Percentiles rank a stretch among this genome's conserved stretches.
Conservation (phyloP, 2,329 filamentous ascomycete species). For the Xylariaceae sp. region DNA sequence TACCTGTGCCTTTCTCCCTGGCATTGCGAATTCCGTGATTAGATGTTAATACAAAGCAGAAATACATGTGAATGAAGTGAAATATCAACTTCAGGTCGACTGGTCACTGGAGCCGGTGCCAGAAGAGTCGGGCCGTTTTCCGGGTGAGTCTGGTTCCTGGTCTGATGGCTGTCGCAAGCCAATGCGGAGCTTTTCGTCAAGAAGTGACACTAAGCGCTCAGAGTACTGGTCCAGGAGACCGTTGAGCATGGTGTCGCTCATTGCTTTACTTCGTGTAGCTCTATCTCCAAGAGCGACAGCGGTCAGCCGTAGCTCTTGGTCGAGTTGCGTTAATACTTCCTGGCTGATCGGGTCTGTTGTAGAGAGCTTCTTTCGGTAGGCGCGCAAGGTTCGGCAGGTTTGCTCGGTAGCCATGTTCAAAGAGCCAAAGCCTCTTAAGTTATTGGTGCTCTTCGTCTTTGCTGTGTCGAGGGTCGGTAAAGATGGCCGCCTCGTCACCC, state of each 20-base stretch:
- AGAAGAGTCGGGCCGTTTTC: slow-evolving; percentile 7
- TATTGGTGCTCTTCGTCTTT: slow-evolving; percentile 48
- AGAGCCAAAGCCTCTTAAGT: slow-evolving; percentile 47
- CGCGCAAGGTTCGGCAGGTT: slow-evolving; percentile 56
- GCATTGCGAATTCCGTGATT: too few relatives aligned
- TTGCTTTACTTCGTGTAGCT: slow-evolving; percentile 47
- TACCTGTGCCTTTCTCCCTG: too few relatives aligned
- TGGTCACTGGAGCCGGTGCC: slow-evolving; percentile 15
- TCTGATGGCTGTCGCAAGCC: slow-evolving; percentile 6
- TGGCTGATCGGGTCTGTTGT: slow-evolving; percentile 53
- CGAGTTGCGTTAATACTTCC: slow-evolving; percentile 57
- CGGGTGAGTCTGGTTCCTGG: slow-evolving; percentile 9
- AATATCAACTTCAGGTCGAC: slow-evolving; percentile 1
- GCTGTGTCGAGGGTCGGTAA: slow-evolving; percentile 44
- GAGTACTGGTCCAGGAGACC: slow-evolving; percentile 72
- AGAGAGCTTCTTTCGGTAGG: slow-evolving; percentile 59
- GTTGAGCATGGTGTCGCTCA: slow-evolving; percentile 55
- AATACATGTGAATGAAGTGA: not conserved
- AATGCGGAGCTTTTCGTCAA: slow-evolving; percentile 66
- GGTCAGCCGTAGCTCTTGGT: slow-evolving; percentile 61
- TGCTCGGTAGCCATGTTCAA: slow-evolving; percentile 62
- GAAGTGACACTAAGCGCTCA: slow-evolving; percentile 63
- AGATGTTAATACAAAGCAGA: too few relatives aligned
- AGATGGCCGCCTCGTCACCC: slow-evolving; percentile 49
- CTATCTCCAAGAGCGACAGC: slow-evolving; percentile 56